These are phyloP conservation scores for Flaveria sonorensis DNA, from an alignment of 129 eudicot species.

Conservation along the genomic window DNA sequence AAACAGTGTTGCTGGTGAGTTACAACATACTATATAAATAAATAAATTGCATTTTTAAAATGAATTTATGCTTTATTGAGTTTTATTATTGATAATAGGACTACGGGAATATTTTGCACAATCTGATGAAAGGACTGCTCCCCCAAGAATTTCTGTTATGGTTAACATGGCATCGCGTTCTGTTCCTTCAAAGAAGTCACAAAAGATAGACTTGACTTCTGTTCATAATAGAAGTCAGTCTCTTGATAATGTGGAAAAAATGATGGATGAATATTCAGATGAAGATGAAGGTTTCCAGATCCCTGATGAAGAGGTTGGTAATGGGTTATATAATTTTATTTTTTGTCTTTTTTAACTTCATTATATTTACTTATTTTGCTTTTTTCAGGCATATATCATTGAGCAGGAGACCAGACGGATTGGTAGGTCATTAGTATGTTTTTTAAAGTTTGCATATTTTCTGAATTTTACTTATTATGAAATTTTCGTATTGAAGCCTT, in stretches of 20 bases:
- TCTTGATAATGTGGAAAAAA: slow-evolving; percentile 65
- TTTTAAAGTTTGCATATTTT: neutral
- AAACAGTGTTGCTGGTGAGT: slow-evolving; percentile 90
- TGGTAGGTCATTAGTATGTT: slow-evolving; percentile 42
- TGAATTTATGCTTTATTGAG: neutral
- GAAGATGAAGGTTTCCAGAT: slow-evolving; percentile 86
- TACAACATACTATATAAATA: slow-evolving; percentile 6
- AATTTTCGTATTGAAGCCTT: slow-evolving; percentile 41
- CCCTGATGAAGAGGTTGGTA: slow-evolving; percentile 75
- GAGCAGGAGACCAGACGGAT: slow-evolving; percentile 57
- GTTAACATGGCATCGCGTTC: slow-evolving; percentile 85
- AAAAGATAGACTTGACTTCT: slow-evolving; percentile 49
- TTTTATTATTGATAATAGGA: slow-evolving; percentile 41
- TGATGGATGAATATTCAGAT: slow-evolving; percentile 95
- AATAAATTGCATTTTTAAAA: neutral
- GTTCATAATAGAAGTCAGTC: slow-evolving; percentile 57
- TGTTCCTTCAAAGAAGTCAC: slow-evolving; percentile 50
- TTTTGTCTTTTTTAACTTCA: neutral
- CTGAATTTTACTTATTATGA: neutral
- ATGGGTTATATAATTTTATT: neutral
- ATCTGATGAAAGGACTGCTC: slow-evolving; percentile 78
- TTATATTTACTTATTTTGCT: slow-evolving; percentile 13
- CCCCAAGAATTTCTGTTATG: slow-evolving; percentile 95
- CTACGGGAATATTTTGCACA: slow-evolving; percentile 88
- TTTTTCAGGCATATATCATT: slow-evolving; percentile 47